These are phyloP conservation scores for Alternaria ethzedia DNA, from an alignment of 2,329 filamentous ascomycete genomes.

Conservation along the genomic window DNA sequence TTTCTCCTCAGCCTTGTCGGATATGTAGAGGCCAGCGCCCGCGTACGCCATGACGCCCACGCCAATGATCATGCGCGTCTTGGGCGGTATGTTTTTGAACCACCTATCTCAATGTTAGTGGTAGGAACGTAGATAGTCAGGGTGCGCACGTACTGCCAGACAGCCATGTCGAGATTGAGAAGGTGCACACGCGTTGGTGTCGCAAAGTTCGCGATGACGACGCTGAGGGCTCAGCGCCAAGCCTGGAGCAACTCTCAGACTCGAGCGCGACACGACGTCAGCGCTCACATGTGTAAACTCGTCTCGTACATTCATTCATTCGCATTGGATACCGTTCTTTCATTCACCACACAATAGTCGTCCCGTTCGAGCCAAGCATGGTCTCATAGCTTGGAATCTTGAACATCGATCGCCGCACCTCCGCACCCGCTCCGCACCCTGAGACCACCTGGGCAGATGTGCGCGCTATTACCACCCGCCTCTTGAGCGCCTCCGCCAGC, in stretches of 20 bases:
- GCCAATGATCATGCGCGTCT: constrained; percentile 74
- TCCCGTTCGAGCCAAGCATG: background rate
- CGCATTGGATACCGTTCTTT: background rate
- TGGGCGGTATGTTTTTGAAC: constrained; percentile 74
- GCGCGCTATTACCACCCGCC: constrained; percentile 22
- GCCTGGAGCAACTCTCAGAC: background rate
- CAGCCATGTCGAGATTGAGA: constrained; percentile 32
- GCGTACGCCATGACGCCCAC: constrained; percentile 79
- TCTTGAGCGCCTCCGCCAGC: constrained; percentile 22
- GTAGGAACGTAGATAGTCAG: background rate
- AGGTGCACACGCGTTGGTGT: background rate
- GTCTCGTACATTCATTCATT: background rate
- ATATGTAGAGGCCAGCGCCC: constrained; percentile 71
- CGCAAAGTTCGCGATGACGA: constrained; percentile 9
- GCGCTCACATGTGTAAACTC: background rate
- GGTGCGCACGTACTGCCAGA: constrained; percentile 43
- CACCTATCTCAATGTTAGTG: constrained; percentile 30
- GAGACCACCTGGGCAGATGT: constrained; percentile 28
- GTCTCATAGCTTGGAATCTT: constrained; percentile 3
- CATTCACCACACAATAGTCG: background rate
- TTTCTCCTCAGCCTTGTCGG: constrained; percentile 74
- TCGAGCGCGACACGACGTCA: background rate
- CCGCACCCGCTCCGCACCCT: constrained; percentile 23
- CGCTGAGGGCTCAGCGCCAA: constrained; percentile 8
- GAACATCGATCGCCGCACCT: constrained; percentile 13